These are phyloP conservation scores for Chaetomium strumarium DNA, from an alignment of 2,329 filamentous ascomycete genomes.

Conservation along the genomic window DNA sequence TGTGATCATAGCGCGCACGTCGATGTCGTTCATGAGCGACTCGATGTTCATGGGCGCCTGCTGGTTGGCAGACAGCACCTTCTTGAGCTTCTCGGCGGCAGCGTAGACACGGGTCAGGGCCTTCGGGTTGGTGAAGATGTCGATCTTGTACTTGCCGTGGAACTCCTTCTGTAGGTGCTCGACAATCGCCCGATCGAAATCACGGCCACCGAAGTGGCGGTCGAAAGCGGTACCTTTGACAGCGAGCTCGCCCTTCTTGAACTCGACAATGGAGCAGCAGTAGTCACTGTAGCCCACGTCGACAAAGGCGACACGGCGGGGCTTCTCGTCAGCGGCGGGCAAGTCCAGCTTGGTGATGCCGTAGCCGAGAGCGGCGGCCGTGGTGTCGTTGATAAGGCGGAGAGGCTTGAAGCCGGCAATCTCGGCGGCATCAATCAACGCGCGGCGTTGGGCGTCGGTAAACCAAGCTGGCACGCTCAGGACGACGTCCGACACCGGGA, in stretches of 20 bases:
- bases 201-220: constrained; percentile 92
- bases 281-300: constrained; percentile 97
- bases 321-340: constrained; percentile 81
- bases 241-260: constrained; percentile 90
- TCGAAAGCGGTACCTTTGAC: constrained; percentile 92
- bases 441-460: constrained; percentile 86
- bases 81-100: constrained; percentile 96
- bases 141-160: constrained; percentile 96
- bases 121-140: constrained; percentile 86
- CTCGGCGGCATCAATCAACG: constrained; percentile 84
- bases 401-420: constrained; percentile 90
- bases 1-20: constrained; percentile 83
- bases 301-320: constrained; percentile 82
- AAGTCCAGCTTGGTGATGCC: constrained; percentile 98
- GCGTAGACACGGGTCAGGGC: constrained; percentile 80
- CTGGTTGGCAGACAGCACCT: constrained; percentile 93
- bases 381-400: constrained; percentile 95
- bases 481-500: constrained; percentile 88
- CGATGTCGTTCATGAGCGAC: constrained; percentile 96
- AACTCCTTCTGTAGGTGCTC: constrained; percentile 96
- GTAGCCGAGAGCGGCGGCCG: constrained; percentile 89
- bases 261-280: constrained; percentile 89
- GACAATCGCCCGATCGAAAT: constrained; percentile 92
- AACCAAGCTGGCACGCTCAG: constrained; percentile 96
- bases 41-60: constrained; percentile 92